Conservation (phyloP, 805 yeast genomes). For the Komagataella pseudopastoris region DNA sequence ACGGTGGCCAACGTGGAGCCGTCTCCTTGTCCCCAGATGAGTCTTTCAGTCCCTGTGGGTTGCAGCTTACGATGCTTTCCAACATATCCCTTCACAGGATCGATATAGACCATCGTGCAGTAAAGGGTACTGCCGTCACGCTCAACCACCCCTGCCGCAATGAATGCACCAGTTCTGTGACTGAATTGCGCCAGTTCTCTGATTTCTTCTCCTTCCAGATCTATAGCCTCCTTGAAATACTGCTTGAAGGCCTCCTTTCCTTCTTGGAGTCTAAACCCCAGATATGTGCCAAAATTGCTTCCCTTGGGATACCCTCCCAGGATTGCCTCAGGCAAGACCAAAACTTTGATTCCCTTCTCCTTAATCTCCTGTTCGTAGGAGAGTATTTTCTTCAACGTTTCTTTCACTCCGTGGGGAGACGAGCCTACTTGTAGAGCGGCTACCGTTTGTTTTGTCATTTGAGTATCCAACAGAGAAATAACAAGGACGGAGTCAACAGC, state of each 20-base stretch:
- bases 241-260: constrained; percentile 26
- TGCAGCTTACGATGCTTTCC: constrained; percentile 29
- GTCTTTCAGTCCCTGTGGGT: constrained; percentile 31
- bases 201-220: constrained; percentile 22
- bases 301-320: constrained; percentile 36
- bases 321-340: constrained; percentile 31
- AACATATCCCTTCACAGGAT: constrained; percentile 21
- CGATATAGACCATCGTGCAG: constrained; percentile 26
- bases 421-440: constrained; percentile 30
- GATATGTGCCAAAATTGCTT: constrained; percentile 24
- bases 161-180: constrained; percentile 18
- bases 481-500: too few relatives aligned
- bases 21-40: constrained; percentile 33
- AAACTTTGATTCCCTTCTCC: constrained; percentile 18
- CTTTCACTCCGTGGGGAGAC: constrained; percentile 22
- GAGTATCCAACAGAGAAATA: background rate
- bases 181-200: constrained; percentile 19
- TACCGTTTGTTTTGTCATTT: constrained; percentile 17
- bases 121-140: constrained; percentile 23
- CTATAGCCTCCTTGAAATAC: constrained; percentile 21
- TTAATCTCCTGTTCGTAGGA: constrained; percentile 22
- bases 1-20: constrained; percentile 28
- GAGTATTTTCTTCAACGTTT: constrained; percentile 22
- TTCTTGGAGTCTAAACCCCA: constrained; percentile 25
- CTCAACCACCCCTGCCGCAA: constrained; percentile 28